phyloP scores from a whole-genome alignment of 495 filamentous ascomycete species.

The Aspergillus biplanus region DNA sequence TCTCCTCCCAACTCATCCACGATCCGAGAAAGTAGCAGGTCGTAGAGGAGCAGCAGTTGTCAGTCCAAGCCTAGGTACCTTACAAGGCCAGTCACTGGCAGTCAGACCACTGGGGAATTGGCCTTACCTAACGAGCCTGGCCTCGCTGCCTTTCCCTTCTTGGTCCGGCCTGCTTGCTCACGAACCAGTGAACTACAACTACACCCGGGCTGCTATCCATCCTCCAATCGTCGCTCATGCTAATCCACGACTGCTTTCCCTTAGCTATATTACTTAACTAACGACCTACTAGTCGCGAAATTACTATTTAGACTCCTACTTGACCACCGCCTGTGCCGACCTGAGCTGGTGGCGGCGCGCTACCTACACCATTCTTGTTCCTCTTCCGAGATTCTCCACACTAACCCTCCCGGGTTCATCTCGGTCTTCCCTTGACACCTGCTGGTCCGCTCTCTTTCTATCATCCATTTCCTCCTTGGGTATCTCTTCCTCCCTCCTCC shows the following conservation, averaged over 20 bases:
- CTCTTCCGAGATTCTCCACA: constrained; percentile 33
- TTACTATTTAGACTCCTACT: constrained; percentile 12
- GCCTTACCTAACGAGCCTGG: constrained; percentile 10
- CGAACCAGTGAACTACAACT: constrained; percentile 20
- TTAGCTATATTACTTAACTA: constrained; percentile 17
- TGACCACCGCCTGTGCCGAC: constrained; percentile 3
- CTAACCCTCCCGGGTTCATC: constrained; percentile 32
- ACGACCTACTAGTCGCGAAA: constrained; percentile 8
- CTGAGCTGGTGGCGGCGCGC: constrained; percentile 10
- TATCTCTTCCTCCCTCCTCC: constrained; percentile 21
- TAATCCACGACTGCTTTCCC: constrained; percentile 3
- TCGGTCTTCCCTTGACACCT: constrained; percentile 34
- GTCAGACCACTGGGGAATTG: constrained; percentile 13
- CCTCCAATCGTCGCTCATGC: constrained; percentile 18
- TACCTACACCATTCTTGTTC: constrained; percentile 19
- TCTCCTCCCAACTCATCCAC: background rate
- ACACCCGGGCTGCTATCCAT: constrained; percentile 7
- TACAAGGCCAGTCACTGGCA: constrained; percentile 1
- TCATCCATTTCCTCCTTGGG: constrained; percentile 31
- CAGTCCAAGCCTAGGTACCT: background rate
- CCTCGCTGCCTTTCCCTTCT: constrained; percentile 16
- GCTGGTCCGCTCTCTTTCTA: constrained; percentile 31
- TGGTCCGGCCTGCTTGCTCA: constrained; percentile 15
- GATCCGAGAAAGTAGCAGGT: too few species aligned
- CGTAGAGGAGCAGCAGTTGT: too few species aligned